phyloP scores from a whole-genome alignment of 2,329 filamentous ascomycete species.

The Fusarium fujikuroi region DNA sequence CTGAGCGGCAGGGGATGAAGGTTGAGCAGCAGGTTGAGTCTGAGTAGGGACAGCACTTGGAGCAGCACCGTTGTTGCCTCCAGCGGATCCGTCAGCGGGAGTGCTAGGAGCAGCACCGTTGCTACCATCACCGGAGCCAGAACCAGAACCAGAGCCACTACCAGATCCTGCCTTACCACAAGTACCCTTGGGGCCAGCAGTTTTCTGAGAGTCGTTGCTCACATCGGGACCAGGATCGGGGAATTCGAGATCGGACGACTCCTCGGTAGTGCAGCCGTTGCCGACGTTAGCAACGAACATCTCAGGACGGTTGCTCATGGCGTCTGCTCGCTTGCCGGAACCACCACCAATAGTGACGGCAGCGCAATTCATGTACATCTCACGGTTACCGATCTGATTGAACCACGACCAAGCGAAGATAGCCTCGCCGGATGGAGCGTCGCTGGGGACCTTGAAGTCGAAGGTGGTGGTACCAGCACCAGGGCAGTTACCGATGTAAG shows the following conservation, averaged over 20 bases:
- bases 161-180: conserved; percentile 46
- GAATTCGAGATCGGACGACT: conserved; percentile 69
- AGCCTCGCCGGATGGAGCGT: conserved; percentile 69
- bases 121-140: conserved; percentile 1
- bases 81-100: conserved; percentile 18
- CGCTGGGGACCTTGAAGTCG: conserved; percentile 72
- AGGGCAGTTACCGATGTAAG: conserved; percentile 67
- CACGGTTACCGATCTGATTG: conserved; percentile 79
- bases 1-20: conserved; percentile 11
- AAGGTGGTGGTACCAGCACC: conserved; percentile 60
- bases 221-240: conserved; percentile 72
- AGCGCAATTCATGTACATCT: conserved; percentile 91
- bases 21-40: conserved; percentile 21
- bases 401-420: conserved; percentile 83
- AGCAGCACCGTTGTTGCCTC: conserved; percentile 13
- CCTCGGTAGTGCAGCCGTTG: conserved; percentile 67
- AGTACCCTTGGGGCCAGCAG: conserved; percentile 51
- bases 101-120: conserved; percentile 19
- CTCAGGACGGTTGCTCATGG: conserved; percentile 68
- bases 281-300: conserved; percentile 78
- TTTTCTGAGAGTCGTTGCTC: conserved; percentile 50
- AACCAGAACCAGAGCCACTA: conserved; percentile 17
- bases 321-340: conserved; percentile 47
- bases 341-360: conserved; percentile 68
- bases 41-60: conserved; percentile 37